Evolutionary conservation across 2,329 filamentous ascomycete species (phyloP).

Genomic region (Pochonia chlamydosporia): DNA sequence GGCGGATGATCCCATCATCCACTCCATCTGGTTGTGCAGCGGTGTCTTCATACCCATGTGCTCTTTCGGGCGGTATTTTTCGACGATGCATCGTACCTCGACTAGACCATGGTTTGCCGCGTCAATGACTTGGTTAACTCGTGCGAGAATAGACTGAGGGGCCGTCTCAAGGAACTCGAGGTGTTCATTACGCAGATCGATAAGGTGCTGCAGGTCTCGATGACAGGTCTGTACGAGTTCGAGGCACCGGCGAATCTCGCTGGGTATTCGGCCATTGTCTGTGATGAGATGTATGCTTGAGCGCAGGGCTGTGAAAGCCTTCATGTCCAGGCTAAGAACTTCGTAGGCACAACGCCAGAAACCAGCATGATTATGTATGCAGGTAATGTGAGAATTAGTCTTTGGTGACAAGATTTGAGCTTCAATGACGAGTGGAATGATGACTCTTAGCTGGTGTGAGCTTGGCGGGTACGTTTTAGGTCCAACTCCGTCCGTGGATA

Average conservation of each 20-base stretch:
- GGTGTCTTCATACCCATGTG: conserved; percentile 12
- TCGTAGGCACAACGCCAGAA: too few species aligned
- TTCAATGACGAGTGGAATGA: too few species aligned
- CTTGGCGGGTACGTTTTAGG: too few species aligned
- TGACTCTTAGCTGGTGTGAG: too few species aligned
- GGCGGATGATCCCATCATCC: conserved; percentile 18
- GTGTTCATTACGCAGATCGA: conserved; percentile 22
- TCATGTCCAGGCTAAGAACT: too few species aligned
- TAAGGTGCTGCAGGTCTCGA: conserved; percentile 25
- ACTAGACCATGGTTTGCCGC: conserved; percentile 19
- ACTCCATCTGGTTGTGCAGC: conserved; percentile 16
- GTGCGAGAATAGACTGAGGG: conserved; percentile 17
- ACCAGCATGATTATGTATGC: too few species aligned
- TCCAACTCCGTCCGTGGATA: too few species aligned
- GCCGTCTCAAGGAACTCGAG: conserved; percentile 17
- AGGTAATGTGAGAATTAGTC: too few species aligned
- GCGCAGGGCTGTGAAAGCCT: neutral
- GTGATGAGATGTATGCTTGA: conserved; percentile 6
- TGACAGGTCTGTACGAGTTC: conserved; percentile 27
- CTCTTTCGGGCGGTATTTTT: conserved; percentile 20
- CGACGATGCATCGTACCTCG: conserved; percentile 22
- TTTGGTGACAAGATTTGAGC: too few species aligned
- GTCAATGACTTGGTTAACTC: conserved; percentile 22
- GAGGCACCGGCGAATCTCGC: conserved; percentile 20
- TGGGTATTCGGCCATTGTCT: conserved; percentile 20